Conservation (phyloP, 106 monocot species). For the Apostasia ramifera region DNA sequence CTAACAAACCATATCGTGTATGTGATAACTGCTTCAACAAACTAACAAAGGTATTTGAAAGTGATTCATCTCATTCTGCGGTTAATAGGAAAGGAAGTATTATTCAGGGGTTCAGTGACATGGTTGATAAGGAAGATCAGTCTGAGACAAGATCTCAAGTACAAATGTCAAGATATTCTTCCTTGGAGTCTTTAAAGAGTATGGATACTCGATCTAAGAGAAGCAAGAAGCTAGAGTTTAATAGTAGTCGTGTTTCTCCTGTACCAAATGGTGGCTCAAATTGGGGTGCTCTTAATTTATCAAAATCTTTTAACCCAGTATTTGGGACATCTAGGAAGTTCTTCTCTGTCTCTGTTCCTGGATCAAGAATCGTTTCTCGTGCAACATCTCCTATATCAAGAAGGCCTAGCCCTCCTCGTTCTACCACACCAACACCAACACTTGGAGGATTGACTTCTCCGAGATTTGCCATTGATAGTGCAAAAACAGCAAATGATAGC, state of each 20-base stretch:
- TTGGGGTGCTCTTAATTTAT: conserved; percentile 61
- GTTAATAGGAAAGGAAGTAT: conserved; percentile 38
- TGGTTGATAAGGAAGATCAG: conserved; percentile 61
- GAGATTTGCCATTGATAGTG: conserved; percentile 48
- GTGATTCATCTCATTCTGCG: conserved; percentile 47
- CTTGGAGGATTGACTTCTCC: conserved; percentile 76
- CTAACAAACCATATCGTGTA: conserved; percentile 88
- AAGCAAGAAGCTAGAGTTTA: conserved; percentile 90
- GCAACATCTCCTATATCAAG: conserved; percentile 86
- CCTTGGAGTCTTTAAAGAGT: conserved; percentile 81
- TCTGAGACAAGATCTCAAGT: conserved; percentile 51
- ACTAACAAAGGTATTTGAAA: conserved; percentile 54
- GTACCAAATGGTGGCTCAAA: conserved; percentile 65
- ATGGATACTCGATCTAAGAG: conserved; percentile 54
- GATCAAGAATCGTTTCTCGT: conserved; percentile 91
- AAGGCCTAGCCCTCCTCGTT: conserved; percentile 81
- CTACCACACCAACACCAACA: conserved; percentile 91
- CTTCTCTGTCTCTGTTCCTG: conserved; percentile 95
- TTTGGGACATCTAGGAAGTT: conserved; percentile 92
- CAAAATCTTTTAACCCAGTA: conserved; percentile 89
- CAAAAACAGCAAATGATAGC: conserved; percentile 39
- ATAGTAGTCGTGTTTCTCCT: conserved; percentile 76
- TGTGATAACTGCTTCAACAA: conserved; percentile 88
- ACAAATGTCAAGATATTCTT: conserved; percentile 60
- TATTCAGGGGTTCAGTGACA: conserved; percentile 41